These are phyloP conservation scores for Aspergillus sergii DNA, from an alignment of 2,329 filamentous ascomycete genomes.

Conservation along the genomic window DNA sequence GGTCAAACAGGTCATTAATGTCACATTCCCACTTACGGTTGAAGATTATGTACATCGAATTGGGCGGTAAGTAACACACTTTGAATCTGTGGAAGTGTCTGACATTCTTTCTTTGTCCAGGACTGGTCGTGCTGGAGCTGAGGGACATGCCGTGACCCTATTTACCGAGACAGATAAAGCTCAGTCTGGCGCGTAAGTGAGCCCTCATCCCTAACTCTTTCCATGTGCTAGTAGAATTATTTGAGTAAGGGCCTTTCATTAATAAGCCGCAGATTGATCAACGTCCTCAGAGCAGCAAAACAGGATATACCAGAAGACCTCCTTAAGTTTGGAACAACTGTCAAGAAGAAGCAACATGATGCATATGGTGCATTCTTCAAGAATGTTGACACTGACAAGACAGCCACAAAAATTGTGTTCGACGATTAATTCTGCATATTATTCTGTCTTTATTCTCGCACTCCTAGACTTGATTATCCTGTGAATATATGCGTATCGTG, in stretches of 20 bases:
- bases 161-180: constrained; percentile 96
- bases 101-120: constrained; percentile 43
- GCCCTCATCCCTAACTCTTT: not conserved
- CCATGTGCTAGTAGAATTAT: not conserved
- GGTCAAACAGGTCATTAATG: constrained; percentile 92
- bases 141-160: constrained; percentile 84
- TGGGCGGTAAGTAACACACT: constrained; percentile 53
- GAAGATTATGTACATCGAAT: constrained; percentile 99
- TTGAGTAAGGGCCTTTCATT: constrained; percentile 11
- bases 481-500: constrained; percentile 26
- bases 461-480: constrained; percentile 21
- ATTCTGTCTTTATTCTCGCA: constrained; percentile 24
- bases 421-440: constrained; percentile 52
- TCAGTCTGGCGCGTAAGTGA: constrained; percentile 80
- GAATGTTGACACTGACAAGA: constrained; percentile 79
- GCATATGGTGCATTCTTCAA: constrained; percentile 96
- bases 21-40: constrained; percentile 91
- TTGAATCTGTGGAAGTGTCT: constrained; percentile 12
- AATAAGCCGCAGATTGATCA: constrained; percentile 68
- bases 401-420: constrained; percentile 90
- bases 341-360: constrained; percentile 98
- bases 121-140: constrained; percentile 89
- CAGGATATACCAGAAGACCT: constrained; percentile 88
- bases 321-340: constrained; percentile 93
- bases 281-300: constrained; percentile 90